Evolutionary conservation across 805 yeast species (phyloP), one percentile per base, ranked within the genome.

Genomic region (Ogataea wickerhamii): DNA sequence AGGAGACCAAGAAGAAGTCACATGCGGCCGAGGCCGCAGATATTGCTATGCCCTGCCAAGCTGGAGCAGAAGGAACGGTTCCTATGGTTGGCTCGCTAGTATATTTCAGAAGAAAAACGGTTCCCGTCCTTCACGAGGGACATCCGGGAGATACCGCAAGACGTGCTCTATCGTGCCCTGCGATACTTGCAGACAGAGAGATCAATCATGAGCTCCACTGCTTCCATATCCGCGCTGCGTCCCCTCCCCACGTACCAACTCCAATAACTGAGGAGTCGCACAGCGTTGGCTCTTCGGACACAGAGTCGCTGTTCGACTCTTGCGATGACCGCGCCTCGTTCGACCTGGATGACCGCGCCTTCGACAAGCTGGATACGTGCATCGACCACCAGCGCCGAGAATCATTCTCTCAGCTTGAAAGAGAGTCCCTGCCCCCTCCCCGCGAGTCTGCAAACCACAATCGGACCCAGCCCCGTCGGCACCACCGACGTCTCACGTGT

Each of bases 401-500:
- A 20, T 44, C 49, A 21, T 17, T 36, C 17, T 31, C 32, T 10
- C 43, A 51, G 49, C 47, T 51, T 26, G 51, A 51, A 18, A 28
- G 42, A 25, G 47, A 47, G 19, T 29, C 20, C 6, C 20, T 7
- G 8, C 35, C 27, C 13, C 19, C 2, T 12, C 22, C 18, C 20
- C 28, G 13, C 4, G n/a, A 32, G 7, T 21, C 16, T 14, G 32
- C 29, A 6, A 23, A 29, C 10, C 18, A 20, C 14, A 34, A 25
- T 16, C 28, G 37, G 14, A 28, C 13, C 36, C 27, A 24, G 16
- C 32, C 19, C 28, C 35, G 33, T 12, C 41, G 20, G 6, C 34
- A 28, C 10, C 41, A 32, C 18, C 40, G 77, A 31, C 52, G 74
- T 26, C 60, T 68, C n/a, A 64, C 75, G 0, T 66, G 73, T 28